phyloP scores from a whole-genome alignment of 495 filamentous ascomycete species.

The Platismatia glauca region DNA sequence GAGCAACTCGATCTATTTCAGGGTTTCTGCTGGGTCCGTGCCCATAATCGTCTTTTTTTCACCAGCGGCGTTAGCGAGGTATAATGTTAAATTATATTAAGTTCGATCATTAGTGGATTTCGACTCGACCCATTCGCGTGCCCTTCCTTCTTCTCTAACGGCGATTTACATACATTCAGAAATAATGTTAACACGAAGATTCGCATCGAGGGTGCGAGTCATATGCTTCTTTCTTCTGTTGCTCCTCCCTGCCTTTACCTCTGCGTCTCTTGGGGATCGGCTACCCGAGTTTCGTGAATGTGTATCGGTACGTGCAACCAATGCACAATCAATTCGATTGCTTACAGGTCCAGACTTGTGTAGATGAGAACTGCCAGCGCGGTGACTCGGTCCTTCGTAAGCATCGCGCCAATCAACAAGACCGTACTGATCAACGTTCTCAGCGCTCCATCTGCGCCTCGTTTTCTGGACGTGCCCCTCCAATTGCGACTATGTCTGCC shows the following conservation, averaged over 20 bases:
- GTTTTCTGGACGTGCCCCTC: conserved; percentile 60
- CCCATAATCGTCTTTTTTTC: no score
- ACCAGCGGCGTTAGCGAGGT: no score
- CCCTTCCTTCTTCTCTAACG: neutral
- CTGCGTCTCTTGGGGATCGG: conserved; percentile 75
- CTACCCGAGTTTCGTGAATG: conserved; percentile 86
- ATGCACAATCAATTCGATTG: neutral
- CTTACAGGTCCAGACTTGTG: conserved; percentile 56
- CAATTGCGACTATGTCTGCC: conserved; percentile 98
- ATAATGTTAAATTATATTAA: no score
- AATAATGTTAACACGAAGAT: conserved; percentile 2
- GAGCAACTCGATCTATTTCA: no score
- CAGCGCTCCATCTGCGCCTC: conserved; percentile 43
- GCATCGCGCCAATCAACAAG: conserved; percentile 13
- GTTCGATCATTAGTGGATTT: neutral
- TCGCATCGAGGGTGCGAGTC: neutral
- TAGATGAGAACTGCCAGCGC: conserved; percentile 63
- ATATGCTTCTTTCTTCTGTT: conserved; percentile 23
- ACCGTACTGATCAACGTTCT: neutral
- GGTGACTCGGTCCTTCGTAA: conserved; percentile 41
- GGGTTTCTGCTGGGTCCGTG: no score
- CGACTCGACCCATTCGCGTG: neutral
- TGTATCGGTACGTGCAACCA: conserved; percentile 53
- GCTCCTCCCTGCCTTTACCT: conserved; percentile 38
- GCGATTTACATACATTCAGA: neutral